These are phyloP conservation scores for Grosmannia penicillata DNA, from an alignment of 2,329 filamentous ascomycete genomes.

Conservation along the genomic window DNA sequence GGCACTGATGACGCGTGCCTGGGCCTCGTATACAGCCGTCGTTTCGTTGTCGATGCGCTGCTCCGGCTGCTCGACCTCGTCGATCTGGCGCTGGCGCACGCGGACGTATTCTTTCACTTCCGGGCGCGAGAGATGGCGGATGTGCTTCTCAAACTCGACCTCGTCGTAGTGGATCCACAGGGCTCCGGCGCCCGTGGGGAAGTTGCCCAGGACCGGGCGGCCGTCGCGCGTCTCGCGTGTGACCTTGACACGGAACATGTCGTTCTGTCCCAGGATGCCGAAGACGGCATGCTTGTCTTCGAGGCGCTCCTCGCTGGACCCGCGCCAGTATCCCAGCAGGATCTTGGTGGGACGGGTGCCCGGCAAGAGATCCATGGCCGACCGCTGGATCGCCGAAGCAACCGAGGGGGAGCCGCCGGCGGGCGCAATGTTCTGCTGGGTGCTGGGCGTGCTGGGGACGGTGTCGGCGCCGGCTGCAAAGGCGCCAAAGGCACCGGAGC, in stretches of 20 bases:
- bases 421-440: neutral
- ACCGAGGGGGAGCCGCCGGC: slow-evolving; percentile 8
- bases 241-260: slow-evolving; percentile 51
- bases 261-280: slow-evolving; percentile 45
- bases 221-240: slow-evolving; percentile 46
- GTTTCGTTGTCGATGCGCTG: slow-evolving; percentile 35
- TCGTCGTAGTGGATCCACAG: slow-evolving; percentile 51
- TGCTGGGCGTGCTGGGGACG: neutral
- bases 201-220: slow-evolving; percentile 42
- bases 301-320: slow-evolving; percentile 30
- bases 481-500: slow-evolving; percentile 1
- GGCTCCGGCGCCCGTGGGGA: slow-evolving; percentile 42
- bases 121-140: slow-evolving; percentile 31
- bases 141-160: slow-evolving; percentile 40
- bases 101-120: slow-evolving; percentile 52
- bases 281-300: slow-evolving; percentile 46
- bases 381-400: slow-evolving; percentile 9
- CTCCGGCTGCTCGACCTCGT: slow-evolving; percentile 33
- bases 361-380: slow-evolving; percentile 25
- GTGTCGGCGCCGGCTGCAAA: neutral
- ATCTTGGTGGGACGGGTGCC: slow-evolving; percentile 43
- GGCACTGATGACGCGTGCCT: slow-evolving; percentile 13
- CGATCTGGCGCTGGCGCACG: slow-evolving; percentile 43
- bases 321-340: slow-evolving; percentile 43
- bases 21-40: slow-evolving; percentile 35